These are phyloP conservation scores for Inonotus obliquus DNA, from an alignment of 1,284 basidiomycete species.

Conservation along the genomic window DNA sequence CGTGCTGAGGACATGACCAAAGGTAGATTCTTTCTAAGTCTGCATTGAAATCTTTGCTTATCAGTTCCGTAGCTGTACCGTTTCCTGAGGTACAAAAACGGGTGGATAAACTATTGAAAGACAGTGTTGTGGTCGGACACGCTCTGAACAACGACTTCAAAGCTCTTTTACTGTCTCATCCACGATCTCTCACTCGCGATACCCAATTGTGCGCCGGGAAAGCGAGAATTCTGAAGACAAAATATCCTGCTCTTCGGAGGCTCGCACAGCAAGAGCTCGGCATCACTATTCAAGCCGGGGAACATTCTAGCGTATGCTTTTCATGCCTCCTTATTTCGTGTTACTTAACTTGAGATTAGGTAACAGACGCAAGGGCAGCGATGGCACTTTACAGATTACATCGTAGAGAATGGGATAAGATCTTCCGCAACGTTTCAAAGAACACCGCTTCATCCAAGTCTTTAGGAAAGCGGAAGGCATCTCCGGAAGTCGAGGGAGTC, in stretches of 20 bases:
- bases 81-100: constrained; percentile 81
- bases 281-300: constrained; percentile 81
- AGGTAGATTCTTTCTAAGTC: constrained; percentile 36
- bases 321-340: neutral
- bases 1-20: constrained; percentile 70
- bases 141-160: constrained; percentile 91
- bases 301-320: constrained; percentile 76
- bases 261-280: constrained; percentile 82
- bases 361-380: constrained; percentile 90
- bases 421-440: constrained; percentile 30
- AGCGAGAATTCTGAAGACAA: constrained; percentile 53
- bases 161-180: constrained; percentile 88
- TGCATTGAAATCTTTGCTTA: neutral
- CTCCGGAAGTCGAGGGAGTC: neutral
- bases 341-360: constrained; percentile 39
- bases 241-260: constrained; percentile 74
- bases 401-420: constrained; percentile 80
- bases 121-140: constrained; percentile 88
- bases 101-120: constrained; percentile 78
- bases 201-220: constrained; percentile 69
- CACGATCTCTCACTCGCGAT: constrained; percentile 74
- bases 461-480: constrained; percentile 5
- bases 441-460: constrained; percentile 1
- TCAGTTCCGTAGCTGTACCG: constrained; percentile 49
- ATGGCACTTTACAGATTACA: constrained; percentile 94